Evolutionary conservation across 148 eudicot genomes (phyloP).

Genomic region (Rhododendron molle): DNA sequence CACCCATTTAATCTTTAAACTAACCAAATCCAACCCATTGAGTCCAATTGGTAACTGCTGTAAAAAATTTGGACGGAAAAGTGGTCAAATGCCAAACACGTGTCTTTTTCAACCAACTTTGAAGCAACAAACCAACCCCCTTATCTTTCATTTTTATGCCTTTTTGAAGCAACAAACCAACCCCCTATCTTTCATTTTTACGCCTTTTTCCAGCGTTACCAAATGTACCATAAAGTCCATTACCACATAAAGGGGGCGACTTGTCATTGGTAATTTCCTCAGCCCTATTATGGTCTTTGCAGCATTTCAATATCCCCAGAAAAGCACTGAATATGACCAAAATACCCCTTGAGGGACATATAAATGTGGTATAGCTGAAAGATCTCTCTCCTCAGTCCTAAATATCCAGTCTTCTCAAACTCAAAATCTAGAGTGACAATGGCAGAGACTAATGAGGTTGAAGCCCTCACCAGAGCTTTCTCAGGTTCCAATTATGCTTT

Average conservation of each 20-base stretch:
- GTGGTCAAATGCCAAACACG: no score
- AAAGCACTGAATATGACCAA: not conserved
- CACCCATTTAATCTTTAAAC: no score
- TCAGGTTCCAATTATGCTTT: constrained; percentile 36
- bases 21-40: no score
- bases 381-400: not conserved
- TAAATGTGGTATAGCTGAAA: not conserved
- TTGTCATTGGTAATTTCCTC: not conserved
- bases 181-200: not conserved
- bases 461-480: constrained; percentile 56
- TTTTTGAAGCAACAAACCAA: not conserved
- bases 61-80: no score
- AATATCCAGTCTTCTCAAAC: not conserved
- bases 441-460: constrained; percentile 8
- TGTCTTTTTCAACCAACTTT: no score
- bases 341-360: not conserved
- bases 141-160: not conserved
- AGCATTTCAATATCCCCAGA: not conserved
- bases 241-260: not conserved
- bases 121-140: not conserved
- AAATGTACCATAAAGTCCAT: not conserved
- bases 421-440: not conserved
- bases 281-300: not conserved
- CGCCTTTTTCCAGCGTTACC: not conserved
- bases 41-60: no score